phyloP scores from a whole-genome alignment of 805 yeast genomes.

The Lipomyces sp. region DNA sequence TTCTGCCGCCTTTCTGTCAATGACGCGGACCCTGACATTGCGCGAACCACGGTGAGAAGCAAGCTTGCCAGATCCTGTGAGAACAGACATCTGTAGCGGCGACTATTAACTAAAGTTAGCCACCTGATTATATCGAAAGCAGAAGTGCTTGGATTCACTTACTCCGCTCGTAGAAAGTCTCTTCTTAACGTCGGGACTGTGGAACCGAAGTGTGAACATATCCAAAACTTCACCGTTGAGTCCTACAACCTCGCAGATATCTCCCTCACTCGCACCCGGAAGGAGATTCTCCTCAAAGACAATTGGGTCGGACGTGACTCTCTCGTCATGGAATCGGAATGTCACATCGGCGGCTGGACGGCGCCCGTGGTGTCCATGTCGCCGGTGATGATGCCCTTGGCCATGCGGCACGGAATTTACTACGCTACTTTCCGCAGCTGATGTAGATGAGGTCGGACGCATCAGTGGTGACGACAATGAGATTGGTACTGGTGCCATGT shows the following conservation, averaged over 20 bases:
- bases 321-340: constrained; percentile 60
- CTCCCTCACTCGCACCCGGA: constrained; percentile 67
- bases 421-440: background rate
- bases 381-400: background rate
- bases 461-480: constrained; percentile 1
- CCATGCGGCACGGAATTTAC: background rate
- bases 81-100: constrained; percentile 32
- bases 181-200: constrained; percentile 20
- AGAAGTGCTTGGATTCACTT: background rate
- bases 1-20: constrained; percentile 30
- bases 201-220: constrained; percentile 26
- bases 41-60: constrained; percentile 31
- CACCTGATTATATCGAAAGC: background rate
- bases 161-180: constrained; percentile 27
- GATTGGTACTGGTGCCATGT: background rate
- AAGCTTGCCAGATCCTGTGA: constrained; percentile 29
- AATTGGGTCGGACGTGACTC: constrained; percentile 61
- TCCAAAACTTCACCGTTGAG: constrained; percentile 24
- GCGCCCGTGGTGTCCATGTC: background rate
- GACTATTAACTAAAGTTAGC: background rate
- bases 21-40: constrained; percentile 23
- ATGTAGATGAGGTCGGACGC: background rate
- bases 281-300: constrained; percentile 59
- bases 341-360: constrained; percentile 20
- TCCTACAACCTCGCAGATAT: constrained; percentile 58